phyloP scores from a whole-genome alignment of 129 eudicot species.

The Cynara cardunculus region DNA sequence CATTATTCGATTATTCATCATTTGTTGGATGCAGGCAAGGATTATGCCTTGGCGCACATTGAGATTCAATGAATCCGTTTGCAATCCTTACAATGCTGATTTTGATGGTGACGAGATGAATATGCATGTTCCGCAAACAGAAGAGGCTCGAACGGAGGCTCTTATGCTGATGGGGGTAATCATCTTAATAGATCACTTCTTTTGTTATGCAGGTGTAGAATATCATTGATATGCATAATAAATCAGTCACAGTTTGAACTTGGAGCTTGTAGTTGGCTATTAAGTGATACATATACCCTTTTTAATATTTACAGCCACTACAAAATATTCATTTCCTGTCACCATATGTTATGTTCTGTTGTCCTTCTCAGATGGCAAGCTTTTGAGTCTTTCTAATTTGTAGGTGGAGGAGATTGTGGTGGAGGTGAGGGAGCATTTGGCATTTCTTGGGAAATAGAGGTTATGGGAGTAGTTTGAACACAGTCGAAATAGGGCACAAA shows the following conservation, averaged over 20 bases:
- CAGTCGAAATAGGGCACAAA: too few relatives aligned
- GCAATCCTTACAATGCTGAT: slow-evolving; percentile 99
- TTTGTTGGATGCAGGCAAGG: slow-evolving; percentile 65
- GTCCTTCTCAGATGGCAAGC: too few relatives aligned
- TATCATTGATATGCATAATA: background rate
- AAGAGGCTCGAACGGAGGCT: slow-evolving; percentile 97
- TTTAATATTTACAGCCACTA: background rate
- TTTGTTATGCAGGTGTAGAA: background rate
- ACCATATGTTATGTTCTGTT: too few relatives aligned
- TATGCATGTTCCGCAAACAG: slow-evolving; percentile 99
- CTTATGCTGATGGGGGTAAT: slow-evolving; percentile 94
- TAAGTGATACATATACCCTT: background rate
- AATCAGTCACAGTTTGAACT: background rate
- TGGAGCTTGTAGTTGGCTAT: background rate
- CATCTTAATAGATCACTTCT: background rate
- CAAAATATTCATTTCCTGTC: background rate
- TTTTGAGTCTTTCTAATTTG: too few relatives aligned
- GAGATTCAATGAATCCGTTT: slow-evolving; percentile 97
- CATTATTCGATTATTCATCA: background rate
- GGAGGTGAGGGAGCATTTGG: too few relatives aligned
- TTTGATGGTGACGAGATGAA: slow-evolving; percentile 99
- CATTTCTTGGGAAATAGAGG: too few relatives aligned
- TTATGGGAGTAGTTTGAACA: too few relatives aligned
- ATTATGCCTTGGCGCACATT: slow-evolving; percentile 99
- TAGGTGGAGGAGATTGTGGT: too few relatives aligned